Evolutionary conservation across 2,329 filamentous ascomycete species (phyloP), one percentile per base, ranked within the genome.

Genomic region (Colletotrichum sidae): DNA sequence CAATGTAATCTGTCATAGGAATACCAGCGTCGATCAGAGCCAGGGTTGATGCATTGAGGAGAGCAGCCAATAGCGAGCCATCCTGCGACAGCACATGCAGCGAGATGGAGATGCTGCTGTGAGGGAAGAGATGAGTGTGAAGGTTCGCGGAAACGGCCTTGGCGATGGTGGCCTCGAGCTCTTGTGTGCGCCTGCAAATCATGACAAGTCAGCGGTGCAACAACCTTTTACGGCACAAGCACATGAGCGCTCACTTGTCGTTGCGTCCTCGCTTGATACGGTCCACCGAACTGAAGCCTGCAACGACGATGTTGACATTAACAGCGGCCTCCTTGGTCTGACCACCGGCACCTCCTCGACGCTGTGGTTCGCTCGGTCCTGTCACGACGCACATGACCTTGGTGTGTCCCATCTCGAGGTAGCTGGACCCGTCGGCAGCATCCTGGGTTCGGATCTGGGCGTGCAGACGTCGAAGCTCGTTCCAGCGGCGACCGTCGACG

Each of bases 351-450:
- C 66, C 71, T 13, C 80, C 72, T 34, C 70, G 74, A 67, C 72
- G 70, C 67, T 79, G 78, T 57, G 80, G 79, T 79, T 99, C 96
- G 42, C 87, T 88, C 0, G 96, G 96, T 0, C 96, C 96, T 2
- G 90, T 89, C 52, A 99, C 90, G 33, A 94, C 93, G 79, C 95
- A 97, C 80, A 98, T 92, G 71, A 99, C 91, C 76, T 97, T 96
- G 25, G 96, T 99, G 80, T 98, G 97, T 72, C 96, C 96, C 90
- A 97, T 97, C 76, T 97, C 93, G 65, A 98, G 88, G 79, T 97
- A 97, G 67, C 91, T 93, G 49, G 92, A 97, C 41, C 96, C 96
- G 72, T 98, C 96, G 60, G 94, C 94, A 54, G 94, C 91, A 67
- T 94, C 91, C 79, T 97, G 96, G 1, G 94, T 97, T 68, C 91